Evolutionary conservation across 768 basidiomycete genomes (phyloP).

Genomic region (Collybiopsis confluens): DNA sequence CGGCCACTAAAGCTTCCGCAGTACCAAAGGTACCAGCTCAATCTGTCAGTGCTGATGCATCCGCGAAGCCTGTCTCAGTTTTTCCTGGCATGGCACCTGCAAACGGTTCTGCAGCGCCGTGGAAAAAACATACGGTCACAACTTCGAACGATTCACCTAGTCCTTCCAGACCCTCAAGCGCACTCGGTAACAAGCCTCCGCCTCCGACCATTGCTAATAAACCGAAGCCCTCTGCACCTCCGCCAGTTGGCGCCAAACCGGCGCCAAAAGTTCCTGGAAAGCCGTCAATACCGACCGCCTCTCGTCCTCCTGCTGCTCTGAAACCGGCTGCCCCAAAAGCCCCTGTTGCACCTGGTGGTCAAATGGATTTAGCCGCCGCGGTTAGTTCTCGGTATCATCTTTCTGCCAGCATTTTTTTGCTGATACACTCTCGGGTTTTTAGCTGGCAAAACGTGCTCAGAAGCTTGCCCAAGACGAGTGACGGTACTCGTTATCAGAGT

Average conservation of each 20-base stretch:
- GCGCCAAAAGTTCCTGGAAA: constrained; percentile 42
- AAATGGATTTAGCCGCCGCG: constrained; percentile 80
- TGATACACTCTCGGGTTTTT: constrained; percentile 3
- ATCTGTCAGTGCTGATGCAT: constrained; percentile 50
- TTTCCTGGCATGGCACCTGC: constrained; percentile 71
- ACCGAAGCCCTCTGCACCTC: constrained; percentile 59
- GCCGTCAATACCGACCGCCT: constrained; percentile 38
- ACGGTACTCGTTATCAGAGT: neutral
- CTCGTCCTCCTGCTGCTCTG: constrained; percentile 33
- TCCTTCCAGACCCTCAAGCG: constrained; percentile 48
- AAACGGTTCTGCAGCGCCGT: constrained; percentile 69
- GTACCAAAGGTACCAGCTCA: constrained; percentile 29
- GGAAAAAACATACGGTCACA: constrained; percentile 55
- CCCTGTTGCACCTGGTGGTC: constrained; percentile 46
- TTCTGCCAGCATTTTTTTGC: neutral
- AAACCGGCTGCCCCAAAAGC: constrained; percentile 37
- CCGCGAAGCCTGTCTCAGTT: constrained; percentile 77
- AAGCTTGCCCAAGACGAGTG: constrained; percentile 45
- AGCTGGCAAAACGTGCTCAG: constrained; percentile 81
- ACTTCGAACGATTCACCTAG: constrained; percentile 36
- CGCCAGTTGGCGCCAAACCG: constrained; percentile 45
- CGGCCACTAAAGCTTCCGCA: constrained; percentile 29
- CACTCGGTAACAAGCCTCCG: constrained; percentile 39
- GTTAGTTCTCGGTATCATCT: constrained; percentile 40
- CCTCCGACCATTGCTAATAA: constrained; percentile 63